Conservation (phyloP, 345 rosid species). For the Citropsis articulata region DNA sequence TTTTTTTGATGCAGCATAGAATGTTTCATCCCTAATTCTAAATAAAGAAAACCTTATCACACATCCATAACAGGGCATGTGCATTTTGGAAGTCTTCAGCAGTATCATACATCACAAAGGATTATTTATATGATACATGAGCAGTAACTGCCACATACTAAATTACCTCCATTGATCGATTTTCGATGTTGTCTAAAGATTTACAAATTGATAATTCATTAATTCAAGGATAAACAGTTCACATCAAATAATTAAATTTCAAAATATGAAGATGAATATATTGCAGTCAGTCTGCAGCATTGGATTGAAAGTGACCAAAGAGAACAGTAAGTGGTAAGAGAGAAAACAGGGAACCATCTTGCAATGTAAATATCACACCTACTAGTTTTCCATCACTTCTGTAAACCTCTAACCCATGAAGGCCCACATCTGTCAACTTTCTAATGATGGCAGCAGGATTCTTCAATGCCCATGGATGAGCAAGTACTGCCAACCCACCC, state of each 20-base stretch:
- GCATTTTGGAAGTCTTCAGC: not conserved
- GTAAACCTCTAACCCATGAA: constrained; percentile 86
- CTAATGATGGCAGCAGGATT: constrained; percentile 59
- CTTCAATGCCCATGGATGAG: constrained; percentile 98
- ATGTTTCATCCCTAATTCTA: not conserved
- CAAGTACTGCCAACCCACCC: constrained; percentile 92
- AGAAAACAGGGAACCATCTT: not conserved
- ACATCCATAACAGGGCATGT: not conserved
- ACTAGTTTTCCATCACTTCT: constrained; percentile 80
- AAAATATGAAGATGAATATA: not conserved
- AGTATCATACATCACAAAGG: not conserved
- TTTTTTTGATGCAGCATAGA: not conserved
- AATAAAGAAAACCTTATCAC: not conserved
- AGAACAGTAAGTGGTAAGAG: not conserved
- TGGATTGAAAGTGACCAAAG: not conserved
- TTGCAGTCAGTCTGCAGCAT: not conserved
- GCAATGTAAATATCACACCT: constrained; percentile 41
- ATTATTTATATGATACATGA: not conserved
- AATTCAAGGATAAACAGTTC: not conserved
- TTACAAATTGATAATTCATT: not conserved
- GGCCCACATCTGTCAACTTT: constrained; percentile 77
- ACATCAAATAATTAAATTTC: not conserved
- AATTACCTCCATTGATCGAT: not conserved
- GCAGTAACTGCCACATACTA: not conserved
- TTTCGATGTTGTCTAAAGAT: not conserved